These are phyloP conservation scores for Coemansia sp. DNA, from an alignment of 192 early-diverging fungal species.

Conservation along the genomic window DNA sequence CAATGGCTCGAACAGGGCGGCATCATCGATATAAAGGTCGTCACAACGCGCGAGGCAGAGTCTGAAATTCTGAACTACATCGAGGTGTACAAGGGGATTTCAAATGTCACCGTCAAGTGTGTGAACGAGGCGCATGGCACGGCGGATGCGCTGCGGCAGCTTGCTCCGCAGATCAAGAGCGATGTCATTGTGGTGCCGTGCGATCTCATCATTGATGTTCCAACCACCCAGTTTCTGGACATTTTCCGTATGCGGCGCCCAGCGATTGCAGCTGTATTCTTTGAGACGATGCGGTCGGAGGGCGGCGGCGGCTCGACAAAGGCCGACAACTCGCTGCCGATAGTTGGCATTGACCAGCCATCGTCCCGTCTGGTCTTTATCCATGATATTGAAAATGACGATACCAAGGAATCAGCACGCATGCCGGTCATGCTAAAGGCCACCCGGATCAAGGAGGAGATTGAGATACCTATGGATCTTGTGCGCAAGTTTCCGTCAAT, in stretches of 20 bases:
- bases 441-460: conserved; percentile 16
- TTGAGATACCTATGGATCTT: conserved; percentile 52
- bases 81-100: conserved; percentile 56
- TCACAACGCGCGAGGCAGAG: conserved; percentile 67
- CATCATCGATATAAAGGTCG: conserved; percentile 73
- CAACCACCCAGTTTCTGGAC: conserved; percentile 83
- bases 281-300: conserved; percentile 74
- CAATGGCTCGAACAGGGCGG: conserved; percentile 92
- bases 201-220: conserved; percentile 85
- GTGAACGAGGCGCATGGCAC: conserved; percentile 66
- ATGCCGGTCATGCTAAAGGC: conserved; percentile 6
- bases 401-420: background rate
- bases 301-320: conserved; percentile 59
- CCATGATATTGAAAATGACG: conserved; percentile 12
- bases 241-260: conserved; percentile 76
- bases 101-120: conserved; percentile 55
- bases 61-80: conserved; percentile 58
- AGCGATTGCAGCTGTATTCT: conserved; percentile 81
- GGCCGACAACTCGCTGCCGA: conserved; percentile 17
- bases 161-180: conserved; percentile 82
- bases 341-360: conserved; percentile 53
- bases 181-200: conserved; percentile 93
- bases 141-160: conserved; percentile 78
- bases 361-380: conserved; percentile 53
- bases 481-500: conserved; percentile 78